Percentiles rank a stretch among this genome's conserved stretches.
Evolutionary conservation across 2,329 filamentous ascomycete species (phyloP).

Genomic region (Bisporella sp.): DNA sequence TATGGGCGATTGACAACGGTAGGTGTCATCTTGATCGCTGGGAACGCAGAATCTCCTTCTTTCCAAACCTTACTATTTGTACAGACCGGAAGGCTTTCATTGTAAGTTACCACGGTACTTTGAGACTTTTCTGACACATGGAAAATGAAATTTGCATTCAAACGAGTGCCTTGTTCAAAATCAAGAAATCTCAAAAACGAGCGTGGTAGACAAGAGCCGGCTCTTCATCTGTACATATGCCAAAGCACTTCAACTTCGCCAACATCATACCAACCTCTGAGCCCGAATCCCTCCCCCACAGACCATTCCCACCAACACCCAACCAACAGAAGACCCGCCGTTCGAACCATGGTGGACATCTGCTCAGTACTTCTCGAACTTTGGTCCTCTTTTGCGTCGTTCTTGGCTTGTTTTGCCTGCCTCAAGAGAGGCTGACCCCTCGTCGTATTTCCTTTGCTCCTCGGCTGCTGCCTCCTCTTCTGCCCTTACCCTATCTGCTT

Average conservation of each 20-base stretch:
- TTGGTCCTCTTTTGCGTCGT: no score
- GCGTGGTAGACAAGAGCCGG: neutral
- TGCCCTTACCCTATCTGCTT: no score
- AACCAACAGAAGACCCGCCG: no score
- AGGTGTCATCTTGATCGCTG: no score
- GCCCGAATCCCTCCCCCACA: constrained; percentile 2
- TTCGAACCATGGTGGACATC: no score
- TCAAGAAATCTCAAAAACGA: neutral
- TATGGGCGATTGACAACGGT: no score
- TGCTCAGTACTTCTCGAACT: no score
- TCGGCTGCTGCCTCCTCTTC: no score
- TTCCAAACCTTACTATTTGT: neutral
- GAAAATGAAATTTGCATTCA: neutral
- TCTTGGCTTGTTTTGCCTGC: no score
- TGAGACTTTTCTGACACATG: neutral
- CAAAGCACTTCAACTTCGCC: neutral
- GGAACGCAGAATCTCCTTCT: neutral
- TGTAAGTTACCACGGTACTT: neutral
- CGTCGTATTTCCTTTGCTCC: no score
- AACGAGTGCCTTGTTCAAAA: neutral
- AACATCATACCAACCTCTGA: neutral
- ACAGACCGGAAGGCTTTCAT: neutral
- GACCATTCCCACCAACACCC: no score
- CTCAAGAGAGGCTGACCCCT: no score
- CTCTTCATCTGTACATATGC: neutral